Evolutionary conservation across 306 rosid genomes (phyloP).

Genomic region (Dalbergia cochinchinensis): DNA sequence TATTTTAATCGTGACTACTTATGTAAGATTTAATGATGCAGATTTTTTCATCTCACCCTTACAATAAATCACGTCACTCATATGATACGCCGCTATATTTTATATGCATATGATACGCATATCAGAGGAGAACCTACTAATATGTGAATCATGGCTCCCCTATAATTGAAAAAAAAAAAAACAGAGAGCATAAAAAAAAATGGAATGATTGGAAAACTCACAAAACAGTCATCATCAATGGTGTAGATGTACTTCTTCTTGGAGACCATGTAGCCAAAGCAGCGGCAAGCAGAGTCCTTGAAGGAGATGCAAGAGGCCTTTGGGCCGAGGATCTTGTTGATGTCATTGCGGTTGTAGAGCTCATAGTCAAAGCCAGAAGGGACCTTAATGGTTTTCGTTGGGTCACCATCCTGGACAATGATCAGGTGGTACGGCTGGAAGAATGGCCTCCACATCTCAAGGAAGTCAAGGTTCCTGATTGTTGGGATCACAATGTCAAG

Average conservation of each 20-base stretch:
- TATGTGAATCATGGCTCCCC: not conserved
- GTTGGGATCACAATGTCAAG: constrained; percentile 93
- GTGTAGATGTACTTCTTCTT: constrained; percentile 93
- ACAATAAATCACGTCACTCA: too few species aligned
- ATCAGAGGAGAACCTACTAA: too few species aligned
- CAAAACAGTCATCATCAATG: constrained; percentile 94
- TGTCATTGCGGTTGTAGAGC: constrained; percentile 79
- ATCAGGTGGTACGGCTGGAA: constrained; percentile 81
- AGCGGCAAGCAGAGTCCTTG: constrained; percentile 94
- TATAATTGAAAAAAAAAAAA: not conserved
- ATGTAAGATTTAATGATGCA: too few species aligned
- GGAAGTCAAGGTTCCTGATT: constrained; percentile 86
- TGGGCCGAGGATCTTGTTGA: constrained; percentile 83
- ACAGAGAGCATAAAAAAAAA: too few species aligned
- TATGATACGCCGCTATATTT: too few species aligned
- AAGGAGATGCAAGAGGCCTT: constrained; percentile 82
- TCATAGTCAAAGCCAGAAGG: constrained; percentile 91
- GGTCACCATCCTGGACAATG: constrained; percentile 94
- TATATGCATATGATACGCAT: too few species aligned
- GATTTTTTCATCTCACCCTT: too few species aligned
- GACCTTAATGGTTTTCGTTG: constrained; percentile 75
- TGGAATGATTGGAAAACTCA: constrained; percentile 44
- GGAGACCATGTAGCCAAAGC: constrained; percentile 96
- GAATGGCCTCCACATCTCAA: constrained; percentile 93
- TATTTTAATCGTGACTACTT: too few species aligned